Evolutionary conservation across 768 basidiomycete species (phyloP).

Genomic region (Mycena metata): DNA sequence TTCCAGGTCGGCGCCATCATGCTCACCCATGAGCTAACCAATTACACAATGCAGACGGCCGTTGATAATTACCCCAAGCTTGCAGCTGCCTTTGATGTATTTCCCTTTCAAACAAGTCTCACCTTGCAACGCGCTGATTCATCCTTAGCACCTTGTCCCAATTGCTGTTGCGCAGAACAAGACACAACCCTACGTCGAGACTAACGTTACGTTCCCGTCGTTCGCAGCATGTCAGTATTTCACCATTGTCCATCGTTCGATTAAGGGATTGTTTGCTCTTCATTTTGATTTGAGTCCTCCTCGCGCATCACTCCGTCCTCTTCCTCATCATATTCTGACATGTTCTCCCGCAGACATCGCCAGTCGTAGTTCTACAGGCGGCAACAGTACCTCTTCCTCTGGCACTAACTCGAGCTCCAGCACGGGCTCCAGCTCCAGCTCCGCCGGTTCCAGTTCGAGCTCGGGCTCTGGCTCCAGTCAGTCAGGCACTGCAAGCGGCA

Average conservation of each 20-base stretch:
- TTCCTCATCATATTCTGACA: too few species aligned
- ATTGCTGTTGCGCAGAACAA: constrained; percentile 65
- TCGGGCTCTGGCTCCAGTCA: too few species aligned
- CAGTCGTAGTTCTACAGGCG: too few species aligned
- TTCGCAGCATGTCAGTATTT: constrained; percentile 61
- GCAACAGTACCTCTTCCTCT: too few species aligned
- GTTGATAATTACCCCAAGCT: constrained; percentile 64
- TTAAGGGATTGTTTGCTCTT: too few species aligned
- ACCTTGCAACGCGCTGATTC: background rate
- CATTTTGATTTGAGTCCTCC: too few species aligned
- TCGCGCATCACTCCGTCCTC: too few species aligned
- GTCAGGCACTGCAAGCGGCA: too few species aligned
- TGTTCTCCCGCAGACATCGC: too few species aligned
- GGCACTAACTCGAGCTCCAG: too few species aligned
- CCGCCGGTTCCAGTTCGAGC: too few species aligned
- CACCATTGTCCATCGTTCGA: background rate
- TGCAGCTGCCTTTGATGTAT: constrained; percentile 61
- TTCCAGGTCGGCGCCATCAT: constrained; percentile 34
- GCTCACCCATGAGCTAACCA: constrained; percentile 68
- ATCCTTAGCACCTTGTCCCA: constrained; percentile 60
- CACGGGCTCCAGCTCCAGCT: too few species aligned
- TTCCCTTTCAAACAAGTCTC: background rate
- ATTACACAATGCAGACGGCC: constrained; percentile 73
- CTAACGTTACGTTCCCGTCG: constrained; percentile 54
- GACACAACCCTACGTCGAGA: constrained; percentile 67